Evolutionary conservation across 164 flowering plant genomes (phyloP).

Genomic region (Kingdonia uniflora): DNA sequence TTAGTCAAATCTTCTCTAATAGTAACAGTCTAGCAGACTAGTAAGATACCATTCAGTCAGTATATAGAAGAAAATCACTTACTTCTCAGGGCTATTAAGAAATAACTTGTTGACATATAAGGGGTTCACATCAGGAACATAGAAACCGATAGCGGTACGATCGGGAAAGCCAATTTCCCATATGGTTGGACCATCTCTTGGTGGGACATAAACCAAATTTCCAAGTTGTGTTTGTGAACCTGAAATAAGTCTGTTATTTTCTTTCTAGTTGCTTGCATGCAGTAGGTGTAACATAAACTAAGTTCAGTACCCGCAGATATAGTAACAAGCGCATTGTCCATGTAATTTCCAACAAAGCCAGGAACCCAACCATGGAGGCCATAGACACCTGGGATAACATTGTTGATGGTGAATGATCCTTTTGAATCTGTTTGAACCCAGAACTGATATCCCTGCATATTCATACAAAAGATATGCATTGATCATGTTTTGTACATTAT

Average conservation of each 20-base stretch:
- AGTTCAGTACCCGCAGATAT: constrained; percentile 26
- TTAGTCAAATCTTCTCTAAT: no score
- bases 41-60: no score
- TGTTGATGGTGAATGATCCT: constrained; percentile 38
- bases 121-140: constrained; percentile 44
- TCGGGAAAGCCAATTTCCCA: constrained; percentile 62
- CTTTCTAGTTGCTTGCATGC: background rate
- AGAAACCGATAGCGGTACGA: constrained; percentile 35
- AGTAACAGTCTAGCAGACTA: no score
- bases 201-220: constrained; percentile 28
- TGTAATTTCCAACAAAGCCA: constrained; percentile 47
- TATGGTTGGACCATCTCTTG: constrained; percentile 42
- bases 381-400: constrained; percentile 40
- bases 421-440: constrained; percentile 40
- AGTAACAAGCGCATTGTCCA: constrained; percentile 20
- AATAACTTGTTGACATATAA: constrained; percentile 34
- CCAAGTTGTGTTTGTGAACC: constrained; percentile 32
- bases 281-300: background rate
- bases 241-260: constrained; percentile 9
- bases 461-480: background rate
- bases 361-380: constrained; percentile 50
- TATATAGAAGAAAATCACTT: constrained; percentile 8
- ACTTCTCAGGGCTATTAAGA: constrained; percentile 38
- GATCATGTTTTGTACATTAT: no score
- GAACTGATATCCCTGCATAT: constrained; percentile 42